Evolutionary conservation across 106 monocot species (phyloP).

Genomic region (Gastrodia elata): DNA sequence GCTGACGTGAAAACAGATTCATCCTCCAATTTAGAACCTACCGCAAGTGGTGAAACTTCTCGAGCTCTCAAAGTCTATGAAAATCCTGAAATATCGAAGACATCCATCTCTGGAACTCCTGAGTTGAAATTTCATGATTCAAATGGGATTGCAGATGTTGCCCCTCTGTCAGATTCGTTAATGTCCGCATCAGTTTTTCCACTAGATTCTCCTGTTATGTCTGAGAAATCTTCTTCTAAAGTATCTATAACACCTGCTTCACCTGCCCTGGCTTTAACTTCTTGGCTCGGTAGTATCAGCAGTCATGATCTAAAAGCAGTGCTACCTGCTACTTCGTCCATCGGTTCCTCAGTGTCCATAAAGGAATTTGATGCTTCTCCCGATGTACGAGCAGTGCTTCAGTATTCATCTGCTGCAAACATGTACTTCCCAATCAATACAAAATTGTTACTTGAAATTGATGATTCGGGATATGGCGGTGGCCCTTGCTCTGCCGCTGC

Average conservation of each 20-base stretch:
- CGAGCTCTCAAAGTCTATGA: constrained; percentile 20
- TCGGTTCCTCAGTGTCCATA: constrained; percentile 43
- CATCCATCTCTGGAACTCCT: constrained; percentile 11
- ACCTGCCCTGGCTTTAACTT: constrained; percentile 63
- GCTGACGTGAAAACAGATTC: constrained; percentile 20
- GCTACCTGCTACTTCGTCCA: constrained; percentile 37
- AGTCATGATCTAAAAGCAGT: constrained; percentile 42
- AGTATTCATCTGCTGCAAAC: constrained; percentile 33
- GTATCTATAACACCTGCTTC: constrained; percentile 42
- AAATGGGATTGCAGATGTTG: constrained; percentile 30
- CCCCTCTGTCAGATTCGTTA: constrained; percentile 26
- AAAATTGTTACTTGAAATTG: constrained; percentile 65
- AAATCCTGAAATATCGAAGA: constrained; percentile 16
- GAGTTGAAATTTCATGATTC: constrained; percentile 25
- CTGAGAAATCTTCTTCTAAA: constrained; percentile 67
- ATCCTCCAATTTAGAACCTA: constrained; percentile 9
- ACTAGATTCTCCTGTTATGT: constrained; percentile 60
- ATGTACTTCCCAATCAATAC: constrained; percentile 61
- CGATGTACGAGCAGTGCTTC: constrained; percentile 33
- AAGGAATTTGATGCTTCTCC: constrained; percentile 54
- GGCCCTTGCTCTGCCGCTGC: constrained; percentile 94
- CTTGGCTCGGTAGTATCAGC: constrained; percentile 60
- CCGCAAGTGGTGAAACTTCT: constrained; percentile 18
- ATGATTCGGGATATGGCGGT: constrained; percentile 87
- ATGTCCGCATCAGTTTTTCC: constrained; percentile 30